phyloP scores from a whole-genome alignment of 805 yeast genomes.

The Cyberlindnera saturnus region DNA sequence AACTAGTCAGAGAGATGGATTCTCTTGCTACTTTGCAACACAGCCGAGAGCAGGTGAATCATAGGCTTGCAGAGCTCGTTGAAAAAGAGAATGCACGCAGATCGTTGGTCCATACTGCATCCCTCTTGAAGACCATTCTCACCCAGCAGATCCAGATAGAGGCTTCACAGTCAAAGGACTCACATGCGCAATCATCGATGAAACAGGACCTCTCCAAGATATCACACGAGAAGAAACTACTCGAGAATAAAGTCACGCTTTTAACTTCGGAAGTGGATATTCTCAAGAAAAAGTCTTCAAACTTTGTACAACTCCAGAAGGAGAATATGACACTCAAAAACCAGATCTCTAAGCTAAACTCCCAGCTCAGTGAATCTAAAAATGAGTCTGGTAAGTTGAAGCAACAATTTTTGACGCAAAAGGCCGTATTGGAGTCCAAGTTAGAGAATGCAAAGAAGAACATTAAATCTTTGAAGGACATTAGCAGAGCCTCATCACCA shows the following conservation, averaged over 20 bases:
- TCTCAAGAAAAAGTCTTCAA: slow-evolving; percentile 20
- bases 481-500: slow-evolving; percentile 5
- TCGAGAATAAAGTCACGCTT: slow-evolving; percentile 16
- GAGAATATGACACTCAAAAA: slow-evolving; percentile 30
- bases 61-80: slow-evolving; percentile 2
- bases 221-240: slow-evolving; percentile 18
- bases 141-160: slow-evolving; percentile 16
- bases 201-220: slow-evolving; percentile 17
- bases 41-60: slow-evolving; percentile 6
- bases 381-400: slow-evolving; percentile 26
- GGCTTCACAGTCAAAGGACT: slow-evolving; percentile 6
- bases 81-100: slow-evolving; percentile 15
- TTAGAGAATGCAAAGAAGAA: slow-evolving; percentile 28
- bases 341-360: slow-evolving; percentile 28
- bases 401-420: slow-evolving; percentile 28
- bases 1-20: background rate
- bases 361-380: slow-evolving; percentile 25
- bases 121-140: slow-evolving; percentile 14
- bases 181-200: slow-evolving; percentile 8
- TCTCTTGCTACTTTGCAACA: background rate
- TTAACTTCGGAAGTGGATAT: slow-evolving; percentile 18
- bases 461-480: slow-evolving; percentile 22
- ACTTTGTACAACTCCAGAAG: slow-evolving; percentile 14
- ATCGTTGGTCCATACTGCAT: slow-evolving; percentile 12
- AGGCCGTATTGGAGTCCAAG: slow-evolving; percentile 30